A percentile compares a stretch with the other conserved stretches of the same genome.
These are phyloP conservation scores for Prinsepia uniflora DNA, from an alignment of 306 rosid species.

Conservation along the genomic window DNA sequence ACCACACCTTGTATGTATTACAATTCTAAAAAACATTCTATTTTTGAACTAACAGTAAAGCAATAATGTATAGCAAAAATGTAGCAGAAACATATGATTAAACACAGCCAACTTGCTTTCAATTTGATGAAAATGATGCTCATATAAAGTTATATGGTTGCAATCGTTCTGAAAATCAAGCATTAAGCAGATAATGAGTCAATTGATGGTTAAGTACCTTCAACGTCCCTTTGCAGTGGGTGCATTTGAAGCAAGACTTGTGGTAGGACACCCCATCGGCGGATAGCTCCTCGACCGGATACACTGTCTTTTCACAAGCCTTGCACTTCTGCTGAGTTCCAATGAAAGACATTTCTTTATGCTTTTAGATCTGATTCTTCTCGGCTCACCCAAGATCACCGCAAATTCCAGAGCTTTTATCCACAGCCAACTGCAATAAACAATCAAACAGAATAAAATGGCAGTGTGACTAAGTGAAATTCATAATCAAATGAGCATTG, in stretches of 20 bases:
- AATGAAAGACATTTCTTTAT: slow-evolving; percentile 57
- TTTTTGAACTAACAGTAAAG: neutral
- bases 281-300: slow-evolving; percentile 86
- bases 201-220: slow-evolving; percentile 44
- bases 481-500: slow-evolving; percentile 14
- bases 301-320: slow-evolving; percentile 91
- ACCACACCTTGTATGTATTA: too few relatives aligned
- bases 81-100: neutral
- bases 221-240: slow-evolving; percentile 94
- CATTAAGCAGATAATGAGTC: slow-evolving; percentile 1
- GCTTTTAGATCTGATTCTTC: slow-evolving; percentile 55
- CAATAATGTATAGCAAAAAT: neutral
- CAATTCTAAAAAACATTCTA: neutral
- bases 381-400: slow-evolving; percentile 19
- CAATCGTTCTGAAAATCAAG: neutral
- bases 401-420: neutral
- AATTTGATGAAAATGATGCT: neutral
- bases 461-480: slow-evolving; percentile 13
- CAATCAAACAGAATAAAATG: slow-evolving; percentile 3
- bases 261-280: slow-evolving; percentile 88
- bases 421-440: slow-evolving; percentile 7
- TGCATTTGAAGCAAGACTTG: slow-evolving; percentile 91
- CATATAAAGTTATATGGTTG: neutral
- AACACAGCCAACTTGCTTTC: neutral
- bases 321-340: slow-evolving; percentile 94